Base-by-base conservation (phyloP, 805 yeast species). In the Saccharomycopsis vini region DNA sequence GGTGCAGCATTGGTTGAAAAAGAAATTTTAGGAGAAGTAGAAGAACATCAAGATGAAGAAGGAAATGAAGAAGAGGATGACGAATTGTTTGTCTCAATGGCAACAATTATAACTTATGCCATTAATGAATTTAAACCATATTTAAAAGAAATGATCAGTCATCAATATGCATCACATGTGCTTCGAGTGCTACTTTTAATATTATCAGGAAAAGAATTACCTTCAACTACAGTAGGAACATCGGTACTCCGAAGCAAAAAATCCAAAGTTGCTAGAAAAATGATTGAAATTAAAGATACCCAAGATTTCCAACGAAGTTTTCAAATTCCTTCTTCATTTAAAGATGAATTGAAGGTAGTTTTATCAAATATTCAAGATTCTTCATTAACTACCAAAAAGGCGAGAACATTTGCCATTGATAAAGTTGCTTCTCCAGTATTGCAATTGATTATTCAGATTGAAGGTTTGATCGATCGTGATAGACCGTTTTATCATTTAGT, bases 91-190 rank as follows among this genome's bases (percentile, higher is more conserved):
- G 74, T 67, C 2, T 62, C 86, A 2, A 75, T 81, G 75, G 95
- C 86, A 54, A 68, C 71, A 26, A 60, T 82, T 58, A 74, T 87
- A 52, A 56, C 77, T 37, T 70, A 71, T 42, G 75, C 85, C 76
- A 58, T 84, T 23, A 69, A 73, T 40, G 95, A 85, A 58, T 60
- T 84, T 36, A 70, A 73, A 47, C 81, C 87, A 1, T 68, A 74
- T 50, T 52, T 81, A 44, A 64, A 63, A 39, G 64, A 69, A 2
- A 73, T 90, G 80, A 68, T 82, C 22, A 59, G 62, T 7, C 89
- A 90, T 54, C 84, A 76, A 54, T 90, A 90, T 57, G 90, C 90
- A 0, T 84, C 97, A 0, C 98, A 90, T 62, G 87, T 84, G 5
- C 62, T 92, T 42, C 72, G 97, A 56, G 64, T 87, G 23, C 52